Percentiles rank a stretch among this genome's conserved stretches.
phyloP scores from a whole-genome alignment of 225 moss, liverwort and hornwort genomes.

The Sphagnum contortum region DNA sequence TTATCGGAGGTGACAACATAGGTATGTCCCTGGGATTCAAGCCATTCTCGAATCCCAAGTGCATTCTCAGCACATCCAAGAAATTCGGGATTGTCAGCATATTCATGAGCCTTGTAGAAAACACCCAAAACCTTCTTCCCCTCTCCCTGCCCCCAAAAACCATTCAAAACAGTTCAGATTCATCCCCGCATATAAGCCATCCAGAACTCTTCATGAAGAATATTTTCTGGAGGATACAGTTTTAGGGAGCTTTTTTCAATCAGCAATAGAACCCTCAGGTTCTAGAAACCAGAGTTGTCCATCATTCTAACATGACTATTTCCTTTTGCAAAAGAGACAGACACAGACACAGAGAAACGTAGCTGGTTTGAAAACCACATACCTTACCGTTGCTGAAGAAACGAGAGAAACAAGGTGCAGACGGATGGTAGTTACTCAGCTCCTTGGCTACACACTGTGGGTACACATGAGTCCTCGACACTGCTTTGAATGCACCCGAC shows the following conservation, averaged over 20 bases:
- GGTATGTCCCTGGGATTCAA: constrained; percentile 52
- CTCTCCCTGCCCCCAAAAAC: constrained; percentile 8
- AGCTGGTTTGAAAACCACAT: neutral
- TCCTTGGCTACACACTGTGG: constrained; percentile 5
- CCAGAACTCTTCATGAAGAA: neutral
- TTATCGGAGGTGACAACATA: constrained; percentile 61
- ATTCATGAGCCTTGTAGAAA: constrained; percentile 48
- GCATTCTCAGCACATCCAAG: constrained; percentile 48
- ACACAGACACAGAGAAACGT: neutral
- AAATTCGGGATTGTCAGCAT: constrained; percentile 42
- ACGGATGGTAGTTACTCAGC: neutral
- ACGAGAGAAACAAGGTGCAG: constrained; percentile 20
- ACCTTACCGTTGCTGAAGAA: constrained; percentile 29
- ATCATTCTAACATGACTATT: too few relatives aligned
- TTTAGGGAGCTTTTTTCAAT: neutral
- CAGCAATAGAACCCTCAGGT: too few relatives aligned
- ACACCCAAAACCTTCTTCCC: constrained; percentile 49
- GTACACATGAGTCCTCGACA: constrained; percentile 17
- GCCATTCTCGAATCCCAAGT: constrained; percentile 46
- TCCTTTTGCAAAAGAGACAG: too few relatives aligned
- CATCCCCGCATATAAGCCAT: too few relatives aligned
- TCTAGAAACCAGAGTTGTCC: too few relatives aligned
- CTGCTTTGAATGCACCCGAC: constrained; percentile 26
- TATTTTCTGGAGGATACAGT: neutral
- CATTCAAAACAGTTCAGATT: too few relatives aligned